Evolutionary conservation across 805 yeast genomes (phyloP).

Genomic region (Teunomyces aglyptinius): DNA sequence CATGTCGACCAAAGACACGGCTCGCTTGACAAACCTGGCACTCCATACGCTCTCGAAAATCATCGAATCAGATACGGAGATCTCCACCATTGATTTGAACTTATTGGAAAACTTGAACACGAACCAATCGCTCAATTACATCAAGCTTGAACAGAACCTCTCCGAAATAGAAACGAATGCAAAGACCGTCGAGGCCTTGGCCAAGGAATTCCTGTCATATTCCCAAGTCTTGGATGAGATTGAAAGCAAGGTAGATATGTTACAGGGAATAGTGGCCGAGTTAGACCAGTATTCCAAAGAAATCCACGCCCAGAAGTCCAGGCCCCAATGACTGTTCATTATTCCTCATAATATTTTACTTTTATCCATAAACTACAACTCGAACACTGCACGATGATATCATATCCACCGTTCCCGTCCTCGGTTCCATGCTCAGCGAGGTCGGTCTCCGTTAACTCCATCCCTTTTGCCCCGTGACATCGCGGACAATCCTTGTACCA

Average conservation of each 20-base stretch:
- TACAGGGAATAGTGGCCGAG: slow-evolving; percentile 51
- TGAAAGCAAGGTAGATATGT: slow-evolving; percentile 34
- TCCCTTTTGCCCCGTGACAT: slow-evolving; percentile 53
- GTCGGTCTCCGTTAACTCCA: slow-evolving; percentile 59
- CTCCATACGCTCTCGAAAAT: slow-evolving; percentile 28
- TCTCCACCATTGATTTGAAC: slow-evolving; percentile 45
- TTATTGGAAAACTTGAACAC: slow-evolving; percentile 56
- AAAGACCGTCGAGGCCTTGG: slow-evolving; percentile 22
- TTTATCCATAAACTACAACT: slow-evolving; percentile 87
- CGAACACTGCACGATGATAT: slow-evolving; percentile 73
- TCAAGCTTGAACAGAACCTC: slow-evolving; percentile 39
- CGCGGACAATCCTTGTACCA: slow-evolving; percentile 65
- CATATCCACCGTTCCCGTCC: slow-evolving; percentile 52
- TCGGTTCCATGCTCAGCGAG: slow-evolving; percentile 53
- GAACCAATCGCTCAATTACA: slow-evolving; percentile 53
- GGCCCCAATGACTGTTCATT: slow-evolving; percentile 11
- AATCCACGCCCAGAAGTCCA: background rate
- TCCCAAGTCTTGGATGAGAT: slow-evolving; percentile 24
- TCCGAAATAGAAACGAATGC: slow-evolving; percentile 45
- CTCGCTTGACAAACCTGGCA: slow-evolving; percentile 26
- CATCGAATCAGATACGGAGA: slow-evolving; percentile 41
- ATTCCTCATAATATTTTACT: slow-evolving; percentile 60
- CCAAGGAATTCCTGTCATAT: slow-evolving; percentile 17
- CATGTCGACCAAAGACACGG: slow-evolving; percentile 32
- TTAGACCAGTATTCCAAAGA: slow-evolving; percentile 63